These are phyloP conservation scores for Nymphaea thermarum DNA, from an alignment of 164 flowering plant genomes.

Conservation along the genomic window DNA sequence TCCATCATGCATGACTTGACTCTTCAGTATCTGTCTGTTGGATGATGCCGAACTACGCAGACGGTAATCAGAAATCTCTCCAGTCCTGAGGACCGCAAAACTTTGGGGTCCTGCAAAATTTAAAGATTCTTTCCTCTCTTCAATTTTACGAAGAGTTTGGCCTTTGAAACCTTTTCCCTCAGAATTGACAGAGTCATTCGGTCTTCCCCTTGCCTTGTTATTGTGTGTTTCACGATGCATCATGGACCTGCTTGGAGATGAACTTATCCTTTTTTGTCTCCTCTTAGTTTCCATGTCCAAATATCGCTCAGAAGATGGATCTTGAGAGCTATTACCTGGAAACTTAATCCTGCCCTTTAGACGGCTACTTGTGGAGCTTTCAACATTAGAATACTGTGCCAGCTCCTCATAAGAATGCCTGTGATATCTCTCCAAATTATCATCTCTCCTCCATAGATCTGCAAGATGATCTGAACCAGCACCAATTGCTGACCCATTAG, in stretches of 20 bases:
- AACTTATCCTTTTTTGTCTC: conserved; percentile 31
- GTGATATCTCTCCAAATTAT: conserved; percentile 23
- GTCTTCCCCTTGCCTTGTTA: background rate
- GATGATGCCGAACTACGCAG: no score
- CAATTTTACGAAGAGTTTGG: background rate
- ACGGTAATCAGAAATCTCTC: conserved; percentile 10
- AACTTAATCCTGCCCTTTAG: conserved; percentile 55
- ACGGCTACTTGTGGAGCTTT: conserved; percentile 40
- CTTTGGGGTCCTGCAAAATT: conserved; percentile 51
- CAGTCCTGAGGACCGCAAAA: conserved; percentile 43
- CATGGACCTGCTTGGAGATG: conserved; percentile 30
- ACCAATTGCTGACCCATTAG: conserved; percentile 49
- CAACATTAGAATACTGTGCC: conserved; percentile 17
- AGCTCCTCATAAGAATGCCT: conserved; percentile 27
- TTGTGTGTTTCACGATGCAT: conserved; percentile 31
- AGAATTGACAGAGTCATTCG: background rate
- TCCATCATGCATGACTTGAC: conserved; percentile 8
- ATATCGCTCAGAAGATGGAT: conserved; percentile 11
- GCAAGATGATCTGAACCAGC: conserved; percentile 23
- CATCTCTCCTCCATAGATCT: conserved; percentile 17
- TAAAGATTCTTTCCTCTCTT: background rate
- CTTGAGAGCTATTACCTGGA: conserved; percentile 33
- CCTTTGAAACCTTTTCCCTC: background rate
- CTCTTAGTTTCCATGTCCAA: conserved; percentile 31
- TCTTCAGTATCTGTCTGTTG: conserved; percentile 16